phyloP scores from a whole-genome alignment of 2,329 filamentous ascomycete genomes.

The Rhexocercosporidium sp. region DNA sequence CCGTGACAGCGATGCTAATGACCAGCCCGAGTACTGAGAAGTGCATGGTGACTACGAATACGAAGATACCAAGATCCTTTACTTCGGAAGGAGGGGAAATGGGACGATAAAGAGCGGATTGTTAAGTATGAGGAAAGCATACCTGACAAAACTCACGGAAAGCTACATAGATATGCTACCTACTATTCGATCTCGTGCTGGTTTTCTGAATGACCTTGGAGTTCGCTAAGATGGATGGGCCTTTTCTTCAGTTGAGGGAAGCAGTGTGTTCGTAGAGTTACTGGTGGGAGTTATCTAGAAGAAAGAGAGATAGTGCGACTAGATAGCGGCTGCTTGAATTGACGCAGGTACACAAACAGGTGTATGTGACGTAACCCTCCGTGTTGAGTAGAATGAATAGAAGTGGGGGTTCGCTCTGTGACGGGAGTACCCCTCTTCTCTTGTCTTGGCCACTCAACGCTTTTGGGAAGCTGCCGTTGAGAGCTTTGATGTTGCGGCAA shows the following conservation, averaged over 20 bases:
- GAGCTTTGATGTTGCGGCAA: background rate
- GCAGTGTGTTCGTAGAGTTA: background rate
- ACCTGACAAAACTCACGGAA: background rate
- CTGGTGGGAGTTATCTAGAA: background rate
- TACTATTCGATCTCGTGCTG: background rate
- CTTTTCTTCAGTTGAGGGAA: background rate
- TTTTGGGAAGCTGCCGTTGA: background rate
- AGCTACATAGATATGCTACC: background rate
- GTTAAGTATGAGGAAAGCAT: background rate
- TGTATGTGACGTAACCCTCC: background rate
- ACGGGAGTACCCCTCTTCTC: background rate
- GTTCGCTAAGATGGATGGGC: background rate
- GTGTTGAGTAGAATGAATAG: too few relatives aligned
- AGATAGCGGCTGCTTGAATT: background rate
- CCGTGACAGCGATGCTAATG: conserved; percentile 8
- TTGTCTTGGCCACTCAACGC: background rate
- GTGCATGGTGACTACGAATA: background rate
- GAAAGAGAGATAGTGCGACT: background rate
- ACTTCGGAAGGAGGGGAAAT: too few relatives aligned
- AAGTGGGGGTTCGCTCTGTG: background rate
- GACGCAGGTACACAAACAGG: background rate
- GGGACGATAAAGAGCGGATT: background rate
- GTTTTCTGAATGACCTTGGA: background rate
- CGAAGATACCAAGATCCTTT: background rate
- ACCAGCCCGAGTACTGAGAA: background rate